phyloP scores from a whole-genome alignment of 805 yeast genomes.

The Kockiozyma suomiensis region DNA sequence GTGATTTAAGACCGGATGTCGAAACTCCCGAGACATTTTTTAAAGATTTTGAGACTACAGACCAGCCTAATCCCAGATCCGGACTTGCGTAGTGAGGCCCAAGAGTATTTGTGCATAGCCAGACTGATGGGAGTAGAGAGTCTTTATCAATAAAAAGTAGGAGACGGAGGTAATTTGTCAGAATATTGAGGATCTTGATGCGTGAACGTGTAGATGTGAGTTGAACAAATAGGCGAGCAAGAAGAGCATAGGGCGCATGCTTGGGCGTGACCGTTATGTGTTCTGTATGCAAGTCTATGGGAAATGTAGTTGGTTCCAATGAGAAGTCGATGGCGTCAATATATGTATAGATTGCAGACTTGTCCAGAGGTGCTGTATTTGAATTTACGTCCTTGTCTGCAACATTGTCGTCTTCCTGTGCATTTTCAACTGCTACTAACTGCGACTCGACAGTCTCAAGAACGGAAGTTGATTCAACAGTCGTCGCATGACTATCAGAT shows the following conservation, averaged over 20 bases:
- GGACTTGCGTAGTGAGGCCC: conserved; percentile 33
- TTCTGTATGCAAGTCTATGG: not conserved
- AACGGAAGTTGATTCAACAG: too few relatives aligned
- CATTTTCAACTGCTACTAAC: too few relatives aligned
- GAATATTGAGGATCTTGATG: conserved; percentile 29
- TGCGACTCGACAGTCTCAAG: too few relatives aligned
- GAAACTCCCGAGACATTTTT: conserved; percentile 32
- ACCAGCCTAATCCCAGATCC: conserved; percentile 37
- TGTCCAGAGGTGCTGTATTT: not conserved
- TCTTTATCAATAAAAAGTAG: conserved; percentile 21
- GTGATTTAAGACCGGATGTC: conserved; percentile 16
- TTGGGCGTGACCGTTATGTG: not conserved
- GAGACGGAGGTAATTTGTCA: conserved; percentile 32
- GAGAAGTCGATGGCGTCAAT: conserved; percentile 14
- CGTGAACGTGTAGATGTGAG: conserved; percentile 35
- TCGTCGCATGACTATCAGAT: too few relatives aligned
- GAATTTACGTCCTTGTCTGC: too few relatives aligned
- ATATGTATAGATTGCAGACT: not conserved
- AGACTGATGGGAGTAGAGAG: conserved; percentile 32
- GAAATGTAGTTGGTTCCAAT: not conserved
- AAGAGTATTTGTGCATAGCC: conserved; percentile 34
- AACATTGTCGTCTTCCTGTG: too few relatives aligned
- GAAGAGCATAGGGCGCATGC: conserved; percentile 30
- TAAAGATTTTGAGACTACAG: conserved; percentile 30
- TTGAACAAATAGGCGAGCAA: conserved; percentile 22